phyloP scores from a whole-genome alignment of 805 yeast genomes.

The Alloascoidea hylecoeti region DNA sequence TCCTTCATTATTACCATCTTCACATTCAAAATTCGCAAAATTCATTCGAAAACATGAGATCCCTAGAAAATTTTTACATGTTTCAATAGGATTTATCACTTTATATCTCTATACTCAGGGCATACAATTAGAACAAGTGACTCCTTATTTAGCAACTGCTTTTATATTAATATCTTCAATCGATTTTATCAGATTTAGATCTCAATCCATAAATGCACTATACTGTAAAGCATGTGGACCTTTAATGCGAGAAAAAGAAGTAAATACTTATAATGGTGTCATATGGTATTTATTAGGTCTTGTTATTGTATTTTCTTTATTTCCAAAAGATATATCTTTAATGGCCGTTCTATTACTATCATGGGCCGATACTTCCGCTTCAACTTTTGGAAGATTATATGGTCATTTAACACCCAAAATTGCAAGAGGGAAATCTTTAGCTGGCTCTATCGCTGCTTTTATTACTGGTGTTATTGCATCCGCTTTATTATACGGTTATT shows the following conservation, averaged over 20 bases:
- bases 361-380: constrained; percentile 97
- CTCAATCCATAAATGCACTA: constrained; percentile 43
- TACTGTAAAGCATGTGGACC: constrained; percentile 64
- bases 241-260: constrained; percentile 75
- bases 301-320: constrained; percentile 49
- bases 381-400: constrained; percentile 77
- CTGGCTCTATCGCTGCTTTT: constrained; percentile 86
- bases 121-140: constrained; percentile 37
- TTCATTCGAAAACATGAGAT: constrained; percentile 72
- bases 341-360: constrained; percentile 70
- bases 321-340: constrained; percentile 70
- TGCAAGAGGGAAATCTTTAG: constrained; percentile 64
- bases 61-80: constrained; percentile 79
- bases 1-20: too few species aligned
- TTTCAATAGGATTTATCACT: constrained; percentile 77
- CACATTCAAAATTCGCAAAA: constrained; percentile 23
- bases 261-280: constrained; percentile 60
- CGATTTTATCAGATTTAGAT: constrained; percentile 56
- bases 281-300: constrained; percentile 80
- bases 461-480: constrained; percentile 52
- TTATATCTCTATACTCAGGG: constrained; percentile 58
- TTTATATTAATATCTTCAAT: constrained; percentile 42
- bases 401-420: constrained; percentile 78
- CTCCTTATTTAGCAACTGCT: constrained; percentile 39
- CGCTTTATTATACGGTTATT: constrained; percentile 54